Percentiles rank a stretch among this genome's conserved stretches.
Evolutionary conservation across 306 rosid genomes (phyloP).

Genomic region (Gleditsia sinensis): DNA sequence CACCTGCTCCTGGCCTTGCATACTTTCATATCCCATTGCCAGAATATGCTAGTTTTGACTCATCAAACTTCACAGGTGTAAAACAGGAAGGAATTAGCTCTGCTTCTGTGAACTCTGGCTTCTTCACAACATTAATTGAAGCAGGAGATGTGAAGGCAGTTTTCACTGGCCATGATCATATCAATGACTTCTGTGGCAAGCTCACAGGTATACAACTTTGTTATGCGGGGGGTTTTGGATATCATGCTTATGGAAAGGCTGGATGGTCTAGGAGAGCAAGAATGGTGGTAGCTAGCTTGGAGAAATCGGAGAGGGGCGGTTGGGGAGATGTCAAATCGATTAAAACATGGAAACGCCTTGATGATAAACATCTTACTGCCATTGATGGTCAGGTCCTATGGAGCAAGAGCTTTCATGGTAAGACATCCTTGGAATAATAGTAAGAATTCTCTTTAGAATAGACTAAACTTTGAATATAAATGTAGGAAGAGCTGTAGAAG

Average conservation of each 20-base stretch:
- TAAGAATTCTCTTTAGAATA: background rate
- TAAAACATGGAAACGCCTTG: slow-evolving; percentile 85
- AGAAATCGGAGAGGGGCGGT: slow-evolving; percentile 49
- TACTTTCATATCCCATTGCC: slow-evolving; percentile 89
- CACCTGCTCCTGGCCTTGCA: slow-evolving; percentile 69
- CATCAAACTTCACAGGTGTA: slow-evolving; percentile 70
- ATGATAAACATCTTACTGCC: slow-evolving; percentile 59
- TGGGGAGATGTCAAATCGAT: slow-evolving; percentile 79
- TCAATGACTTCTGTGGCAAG: slow-evolving; percentile 83
- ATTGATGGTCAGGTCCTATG: slow-evolving; percentile 61
- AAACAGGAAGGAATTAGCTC: slow-evolving; percentile 72
- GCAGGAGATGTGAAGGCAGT: slow-evolving; percentile 83
- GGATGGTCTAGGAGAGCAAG: slow-evolving; percentile 90
- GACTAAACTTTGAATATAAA: background rate
- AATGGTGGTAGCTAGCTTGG: slow-evolving; percentile 66
- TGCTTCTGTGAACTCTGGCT: slow-evolving; percentile 75
- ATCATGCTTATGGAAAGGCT: slow-evolving; percentile 88
- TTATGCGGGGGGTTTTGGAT: slow-evolving; percentile 86
- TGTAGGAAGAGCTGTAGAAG: background rate
- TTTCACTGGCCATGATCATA: slow-evolving; percentile 77
- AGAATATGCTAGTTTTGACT: slow-evolving; percentile 63
- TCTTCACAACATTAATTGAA: slow-evolving; percentile 74
- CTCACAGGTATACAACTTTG: slow-evolving; percentile 65
- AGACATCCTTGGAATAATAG: slow-evolving; percentile 28
- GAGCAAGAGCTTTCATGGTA: slow-evolving; percentile 68